Percentiles rank a stretch among this genome's conserved stretches.
Conservation (phyloP, 345 rosid species). For the Dipteronia dyeriana region DNA sequence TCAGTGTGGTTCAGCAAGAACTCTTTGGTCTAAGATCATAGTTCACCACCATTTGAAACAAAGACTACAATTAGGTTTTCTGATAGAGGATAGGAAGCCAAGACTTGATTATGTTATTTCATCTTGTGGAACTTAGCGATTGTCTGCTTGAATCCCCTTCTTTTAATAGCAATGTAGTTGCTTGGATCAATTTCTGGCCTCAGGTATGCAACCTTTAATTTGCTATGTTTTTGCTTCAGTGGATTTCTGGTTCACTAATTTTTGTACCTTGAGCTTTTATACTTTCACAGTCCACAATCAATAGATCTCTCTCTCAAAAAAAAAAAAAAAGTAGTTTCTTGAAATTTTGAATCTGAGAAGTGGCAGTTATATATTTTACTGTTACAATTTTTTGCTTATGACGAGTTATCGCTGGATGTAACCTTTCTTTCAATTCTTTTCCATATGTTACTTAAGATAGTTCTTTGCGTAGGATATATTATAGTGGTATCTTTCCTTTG, state of each 20-base stretch:
- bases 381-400: not conserved
- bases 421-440: not conserved
- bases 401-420: not conserved
- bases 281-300: not conserved
- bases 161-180: not conserved
- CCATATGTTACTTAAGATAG: not conserved
- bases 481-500: not conserved
- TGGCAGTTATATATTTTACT: not conserved
- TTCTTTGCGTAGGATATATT: not conserved
- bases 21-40: not conserved
- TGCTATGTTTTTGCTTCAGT: not conserved
- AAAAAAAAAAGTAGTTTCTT: not conserved
- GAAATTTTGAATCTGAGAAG: not conserved
- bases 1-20: not conserved
- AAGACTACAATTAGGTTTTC: not conserved
- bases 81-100: not conserved
- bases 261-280: not conserved
- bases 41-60: not conserved
- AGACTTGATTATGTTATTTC: not conserved
- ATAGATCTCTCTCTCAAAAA: not conserved
- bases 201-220: not conserved
- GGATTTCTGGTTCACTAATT: not conserved
- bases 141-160: not conserved
- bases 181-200: not conserved
- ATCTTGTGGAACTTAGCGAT: not conserved